Conservation (phyloP, 768 basidiomycete genomes). For the Panaeolus cyanescens region DNA sequence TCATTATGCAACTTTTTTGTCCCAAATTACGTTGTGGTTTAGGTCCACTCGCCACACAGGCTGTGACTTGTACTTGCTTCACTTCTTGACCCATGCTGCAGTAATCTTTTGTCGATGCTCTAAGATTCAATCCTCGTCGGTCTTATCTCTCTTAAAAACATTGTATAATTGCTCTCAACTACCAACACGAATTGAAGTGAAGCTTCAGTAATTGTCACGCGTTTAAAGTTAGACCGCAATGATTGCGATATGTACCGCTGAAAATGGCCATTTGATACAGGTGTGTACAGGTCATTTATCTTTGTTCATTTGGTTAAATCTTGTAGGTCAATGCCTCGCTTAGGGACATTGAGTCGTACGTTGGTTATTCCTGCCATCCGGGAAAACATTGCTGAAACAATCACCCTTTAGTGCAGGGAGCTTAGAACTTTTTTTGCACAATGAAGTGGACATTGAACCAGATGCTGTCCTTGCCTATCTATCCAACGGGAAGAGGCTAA, state of each 20-base stretch:
- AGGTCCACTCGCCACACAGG: background rate
- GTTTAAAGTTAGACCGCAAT: conserved; percentile 2
- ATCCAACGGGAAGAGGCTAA: conserved; percentile 75
- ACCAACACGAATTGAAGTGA: background rate
- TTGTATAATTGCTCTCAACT: background rate
- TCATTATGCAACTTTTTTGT: background rate
- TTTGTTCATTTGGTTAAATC: background rate
- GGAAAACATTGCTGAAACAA: conserved; percentile 10
- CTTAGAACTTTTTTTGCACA: conserved; percentile 71
- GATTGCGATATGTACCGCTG: background rate
- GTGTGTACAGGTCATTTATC: background rate
- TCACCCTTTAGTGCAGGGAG: conserved; percentile 50
- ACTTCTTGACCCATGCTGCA: background rate
- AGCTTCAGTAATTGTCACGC: background rate
- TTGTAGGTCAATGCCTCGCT: conserved; percentile 61
- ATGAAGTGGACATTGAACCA: conserved; percentile 71
- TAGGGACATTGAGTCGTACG: conserved; percentile 77
- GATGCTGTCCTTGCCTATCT: conserved; percentile 76
- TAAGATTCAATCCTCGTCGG: background rate
- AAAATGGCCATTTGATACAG: background rate
- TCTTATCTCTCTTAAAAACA: background rate
- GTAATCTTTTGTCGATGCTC: background rate
- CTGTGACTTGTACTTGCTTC: background rate
- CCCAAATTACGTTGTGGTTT: conserved; percentile 2
- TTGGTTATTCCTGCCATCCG: background rate